These are phyloP conservation scores for Populus deltoides DNA, from an alignment of 345 rosid species.

Conservation along the genomic window DNA sequence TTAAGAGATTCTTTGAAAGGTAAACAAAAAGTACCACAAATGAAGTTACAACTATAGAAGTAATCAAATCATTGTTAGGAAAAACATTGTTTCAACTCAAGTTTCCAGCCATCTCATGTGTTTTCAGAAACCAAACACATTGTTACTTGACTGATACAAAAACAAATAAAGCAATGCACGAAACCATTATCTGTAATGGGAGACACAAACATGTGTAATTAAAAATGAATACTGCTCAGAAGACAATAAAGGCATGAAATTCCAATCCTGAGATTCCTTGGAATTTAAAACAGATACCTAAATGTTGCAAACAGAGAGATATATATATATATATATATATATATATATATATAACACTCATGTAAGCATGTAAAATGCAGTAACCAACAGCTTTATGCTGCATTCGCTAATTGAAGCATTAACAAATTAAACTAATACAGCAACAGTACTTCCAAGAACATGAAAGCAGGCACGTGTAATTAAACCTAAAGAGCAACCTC, in stretches of 20 bases:
- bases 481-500: background rate
- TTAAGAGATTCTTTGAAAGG: background rate
- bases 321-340: too few species aligned
- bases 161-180: background rate
- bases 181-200: background rate
- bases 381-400: background rate
- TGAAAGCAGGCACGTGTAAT: background rate
- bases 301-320: background rate
- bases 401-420: background rate
- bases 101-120: background rate
- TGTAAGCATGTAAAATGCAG: background rate
- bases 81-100: background rate
- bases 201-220: background rate
- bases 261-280: background rate
- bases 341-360: background rate
- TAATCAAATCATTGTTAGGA: background rate
- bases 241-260: background rate
- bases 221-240: background rate
- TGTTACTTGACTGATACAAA: background rate
- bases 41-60: background rate
- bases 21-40: background rate
- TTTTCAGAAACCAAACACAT: background rate
- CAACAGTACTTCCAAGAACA: background rate
- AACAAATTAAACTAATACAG: background rate
- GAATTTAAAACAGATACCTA: conserved; percentile 2